Evolutionary conservation across 2,329 filamentous ascomycete genomes (phyloP).

Genomic region (Fonsecaea erecta): DNA sequence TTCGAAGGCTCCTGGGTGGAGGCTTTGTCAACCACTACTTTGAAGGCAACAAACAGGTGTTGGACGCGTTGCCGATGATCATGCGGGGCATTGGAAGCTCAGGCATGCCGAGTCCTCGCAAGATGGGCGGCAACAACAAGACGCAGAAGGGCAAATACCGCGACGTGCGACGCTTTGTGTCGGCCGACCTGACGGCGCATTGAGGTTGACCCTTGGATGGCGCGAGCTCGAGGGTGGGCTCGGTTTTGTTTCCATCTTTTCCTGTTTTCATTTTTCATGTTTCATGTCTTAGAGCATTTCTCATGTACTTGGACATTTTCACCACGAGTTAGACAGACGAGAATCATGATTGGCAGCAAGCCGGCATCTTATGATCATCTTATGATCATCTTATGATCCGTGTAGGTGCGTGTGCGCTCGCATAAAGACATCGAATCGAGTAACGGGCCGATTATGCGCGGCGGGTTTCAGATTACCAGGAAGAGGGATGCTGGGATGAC

Average conservation of each 20-base stretch:
- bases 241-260: slow-evolving; percentile 3
- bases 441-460: slow-evolving; percentile 3
- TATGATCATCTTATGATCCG: too few species aligned
- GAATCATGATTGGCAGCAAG: background rate
- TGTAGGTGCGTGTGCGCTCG: background rate
- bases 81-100: slow-evolving; percentile 38
- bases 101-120: slow-evolving; percentile 36
- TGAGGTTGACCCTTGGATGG: background rate
- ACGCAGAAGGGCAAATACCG: slow-evolving; percentile 31
- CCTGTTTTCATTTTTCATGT: background rate
- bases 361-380: background rate
- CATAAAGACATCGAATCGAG: background rate
- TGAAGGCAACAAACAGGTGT: slow-evolving; percentile 64
- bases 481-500: background rate
- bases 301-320: background rate
- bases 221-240: background rate
- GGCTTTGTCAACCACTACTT: slow-evolving; percentile 67
- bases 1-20: slow-evolving; percentile 65
- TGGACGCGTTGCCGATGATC: slow-evolving; percentile 61
- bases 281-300: background rate
- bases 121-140: slow-evolving; percentile 25
- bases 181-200: slow-evolving; percentile 12
- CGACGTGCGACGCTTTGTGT: slow-evolving; percentile 33
- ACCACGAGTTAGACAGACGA: background rate
- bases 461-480: background rate